Percentiles rank a stretch among this genome's conserved stretches.
Conservation (phyloP, 305 asterid species). For the Solanum aculeatissimum region DNA sequence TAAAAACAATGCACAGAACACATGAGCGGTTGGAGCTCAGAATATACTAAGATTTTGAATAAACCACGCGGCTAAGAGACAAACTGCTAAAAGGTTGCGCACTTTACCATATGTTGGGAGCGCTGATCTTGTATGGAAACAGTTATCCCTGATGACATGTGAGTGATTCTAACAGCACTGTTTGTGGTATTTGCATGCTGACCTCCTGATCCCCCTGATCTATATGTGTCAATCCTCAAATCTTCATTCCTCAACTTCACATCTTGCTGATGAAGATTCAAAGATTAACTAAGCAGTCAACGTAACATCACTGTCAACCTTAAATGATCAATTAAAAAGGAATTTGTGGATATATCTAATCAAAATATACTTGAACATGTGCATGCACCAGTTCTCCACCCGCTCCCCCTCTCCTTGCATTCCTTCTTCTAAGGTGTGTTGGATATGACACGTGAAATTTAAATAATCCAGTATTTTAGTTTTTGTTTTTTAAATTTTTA, state of each 20-base stretch:
- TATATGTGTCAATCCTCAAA: conserved; percentile 80
- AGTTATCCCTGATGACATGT: conserved; percentile 75
- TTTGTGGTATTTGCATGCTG: conserved; percentile 91
- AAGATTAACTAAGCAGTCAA: neutral
- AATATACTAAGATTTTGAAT: neutral
- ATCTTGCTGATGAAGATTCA: conserved; percentile 59
- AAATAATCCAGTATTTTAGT: neutral
- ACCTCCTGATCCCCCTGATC: conserved; percentile 95
- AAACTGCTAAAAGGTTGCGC: neutral
- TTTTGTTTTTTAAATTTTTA: neutral
- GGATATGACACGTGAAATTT: neutral
- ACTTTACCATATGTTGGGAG: conserved; percentile 78
- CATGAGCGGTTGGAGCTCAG: neutral
- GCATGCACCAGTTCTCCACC: neutral
- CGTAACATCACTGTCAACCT: neutral
- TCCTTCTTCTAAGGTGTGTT: neutral
- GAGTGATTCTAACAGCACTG: conserved; percentile 95
- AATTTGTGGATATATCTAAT: neutral
- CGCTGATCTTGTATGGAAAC: conserved; percentile 92
- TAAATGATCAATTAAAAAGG: neutral
- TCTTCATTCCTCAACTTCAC: conserved; percentile 71
- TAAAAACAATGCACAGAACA: neutral
- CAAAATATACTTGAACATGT: neutral
- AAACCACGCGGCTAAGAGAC: neutral
- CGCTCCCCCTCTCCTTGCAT: neutral